Evolutionary conservation across 2,329 filamentous ascomycete species (phyloP).

Genomic region (Botrytis medusae): DNA sequence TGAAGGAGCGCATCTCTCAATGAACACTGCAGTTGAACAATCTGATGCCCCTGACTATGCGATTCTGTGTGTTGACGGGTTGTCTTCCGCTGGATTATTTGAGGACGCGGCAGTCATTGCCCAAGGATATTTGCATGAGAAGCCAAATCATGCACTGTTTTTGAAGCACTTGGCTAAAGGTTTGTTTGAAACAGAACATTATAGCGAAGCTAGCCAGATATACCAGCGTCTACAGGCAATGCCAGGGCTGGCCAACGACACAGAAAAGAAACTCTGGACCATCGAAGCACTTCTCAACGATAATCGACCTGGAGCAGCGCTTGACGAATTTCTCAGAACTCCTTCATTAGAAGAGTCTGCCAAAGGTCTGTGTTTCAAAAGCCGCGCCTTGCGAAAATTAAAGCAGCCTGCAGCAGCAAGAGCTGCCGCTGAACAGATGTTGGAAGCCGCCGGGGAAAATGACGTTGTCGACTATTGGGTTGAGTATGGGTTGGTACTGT

Average conservation of each 20-base stretch:
- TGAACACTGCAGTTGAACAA: not conserved
- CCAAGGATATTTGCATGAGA: slow-evolving; percentile 14
- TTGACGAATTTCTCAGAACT: slow-evolving; percentile 5
- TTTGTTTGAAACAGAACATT: slow-evolving; percentile 13
- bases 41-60: slow-evolving; percentile 5
- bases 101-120: slow-evolving; percentile 12
- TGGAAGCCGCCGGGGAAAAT: not conserved
- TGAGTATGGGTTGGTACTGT: slow-evolving; percentile 7
- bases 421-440: slow-evolving; percentile 5
- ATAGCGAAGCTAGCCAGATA: slow-evolving; percentile 14
- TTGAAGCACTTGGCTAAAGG: slow-evolving; percentile 14
- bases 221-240: slow-evolving; percentile 11
- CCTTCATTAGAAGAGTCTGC: not conserved
- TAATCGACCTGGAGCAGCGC: slow-evolving; percentile 9
- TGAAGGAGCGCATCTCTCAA: not conserved
- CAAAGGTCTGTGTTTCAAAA: not conserved
- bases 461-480: not conserved
- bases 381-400: slow-evolving; percentile 5
- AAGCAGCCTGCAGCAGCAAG: slow-evolving; percentile 12
- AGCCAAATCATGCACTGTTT: slow-evolving; percentile 8
- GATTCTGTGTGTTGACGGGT: slow-evolving; percentile 1
- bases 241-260: not conserved
- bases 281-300: slow-evolving; percentile 15
- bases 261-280: slow-evolving; percentile 8
- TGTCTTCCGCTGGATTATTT: slow-evolving; percentile 7